Conservation (phyloP, 2,329 filamentous ascomycete genomes). For the Monilinia fructigena region DNA sequence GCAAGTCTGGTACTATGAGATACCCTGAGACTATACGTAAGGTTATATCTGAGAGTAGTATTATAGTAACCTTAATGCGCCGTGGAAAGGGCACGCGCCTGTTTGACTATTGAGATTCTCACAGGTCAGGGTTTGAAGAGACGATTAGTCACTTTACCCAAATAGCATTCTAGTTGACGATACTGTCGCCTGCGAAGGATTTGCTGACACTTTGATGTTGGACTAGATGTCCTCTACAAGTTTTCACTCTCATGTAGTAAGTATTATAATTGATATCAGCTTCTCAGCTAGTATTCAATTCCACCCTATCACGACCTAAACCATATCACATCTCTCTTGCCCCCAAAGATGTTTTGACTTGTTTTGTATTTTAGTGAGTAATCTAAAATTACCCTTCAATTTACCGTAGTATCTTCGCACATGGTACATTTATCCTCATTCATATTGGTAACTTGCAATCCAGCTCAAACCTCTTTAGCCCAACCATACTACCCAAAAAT, state of each 20-base stretch:
- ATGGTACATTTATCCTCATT: constrained; percentile 6
- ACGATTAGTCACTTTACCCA: too few species aligned
- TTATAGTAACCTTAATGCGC: too few species aligned
- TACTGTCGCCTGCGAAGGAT: background rate
- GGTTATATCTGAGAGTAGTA: too few species aligned
- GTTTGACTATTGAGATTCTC: too few species aligned
- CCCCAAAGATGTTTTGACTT: background rate
- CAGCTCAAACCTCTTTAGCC: background rate
- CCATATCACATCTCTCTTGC: background rate
- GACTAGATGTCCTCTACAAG: too few species aligned
- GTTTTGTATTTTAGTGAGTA: background rate
- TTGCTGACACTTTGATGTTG: too few species aligned
- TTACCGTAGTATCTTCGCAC: background rate
- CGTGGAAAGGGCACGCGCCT: too few species aligned
- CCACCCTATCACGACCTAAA: background rate
- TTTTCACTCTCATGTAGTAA: too few species aligned
- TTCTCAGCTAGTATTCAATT: background rate
- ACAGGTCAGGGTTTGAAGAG: too few species aligned
- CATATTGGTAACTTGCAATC: background rate
- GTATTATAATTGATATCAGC: background rate
- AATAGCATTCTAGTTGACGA: background rate
- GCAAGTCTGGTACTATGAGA: too few species aligned
- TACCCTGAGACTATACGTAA: too few species aligned
- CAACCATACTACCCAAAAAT: background rate
- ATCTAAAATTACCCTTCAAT: background rate